Evolutionary conservation across 495 filamentous ascomycete genomes (phyloP), one percentile per base, ranked within the genome.

Genomic region (Penicillium verhagenii): DNA sequence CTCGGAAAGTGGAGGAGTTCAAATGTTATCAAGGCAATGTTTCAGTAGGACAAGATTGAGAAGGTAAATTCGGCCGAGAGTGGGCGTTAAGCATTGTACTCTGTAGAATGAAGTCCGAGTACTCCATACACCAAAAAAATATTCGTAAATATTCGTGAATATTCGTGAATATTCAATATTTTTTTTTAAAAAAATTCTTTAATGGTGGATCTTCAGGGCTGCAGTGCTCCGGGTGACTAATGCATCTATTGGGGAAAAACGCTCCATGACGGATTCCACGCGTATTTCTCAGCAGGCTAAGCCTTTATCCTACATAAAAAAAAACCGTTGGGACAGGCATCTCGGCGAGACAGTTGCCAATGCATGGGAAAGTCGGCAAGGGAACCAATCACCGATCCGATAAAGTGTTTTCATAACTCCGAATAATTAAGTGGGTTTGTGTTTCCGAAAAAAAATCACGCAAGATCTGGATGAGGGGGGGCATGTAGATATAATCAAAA

Each of bases 361-460:
- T 37, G 46, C 46, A 33, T 35, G n/a, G 16, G 10, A 2, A n/a
- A 13, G 1, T 18, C 47, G 47, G 47, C 31, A 25, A 35, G 29
- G 33, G 35, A 24, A 25, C 55, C 55, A 57, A 57, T 57, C 35
- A 53, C 35, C 11, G 19, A 28, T 6, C 35, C 7, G 29, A 50
- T 23, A 20, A 19, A 10, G 18, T 48, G 0, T 23, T 13, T 20
- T 33, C 46, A n/a, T 35, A 35, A 35, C 23, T 24, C 42, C 42
- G 42, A 45, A 16, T 13, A n/a, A 43, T 20, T n/a, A n/a, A 24
- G 44, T 45, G 42, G 42, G 42, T 45, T 45, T 19, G 21, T 23
- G 28, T 31, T 31, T 31, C 28, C 13, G 18, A 39, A 50, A 47
- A 47, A 57, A 59, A 63, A 59, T 54, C 31, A 42, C 49, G 50